Percentiles rank a stretch among this genome's conserved stretches.
Evolutionary conservation across 2,329 filamentous ascomycete species (phyloP).

Genomic region (Fusarium tanahbumbuense): DNA sequence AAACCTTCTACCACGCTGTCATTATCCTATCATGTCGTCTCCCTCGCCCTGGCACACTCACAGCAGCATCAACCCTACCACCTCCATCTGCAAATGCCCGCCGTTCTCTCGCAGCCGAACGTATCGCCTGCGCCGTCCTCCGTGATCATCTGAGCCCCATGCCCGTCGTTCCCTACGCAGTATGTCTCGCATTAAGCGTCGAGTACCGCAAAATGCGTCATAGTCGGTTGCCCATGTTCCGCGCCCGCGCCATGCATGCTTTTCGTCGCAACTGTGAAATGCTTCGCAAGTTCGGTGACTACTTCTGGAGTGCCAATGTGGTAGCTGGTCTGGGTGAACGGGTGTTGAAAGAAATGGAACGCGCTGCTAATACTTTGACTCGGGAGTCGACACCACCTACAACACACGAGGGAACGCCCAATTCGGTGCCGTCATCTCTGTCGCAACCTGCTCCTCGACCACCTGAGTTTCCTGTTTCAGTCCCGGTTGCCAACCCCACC

Average conservation of each 20-base stretch:
- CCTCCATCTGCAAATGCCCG: slow-evolving; percentile 65
- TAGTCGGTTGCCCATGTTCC: slow-evolving; percentile 68
- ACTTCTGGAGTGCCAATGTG: slow-evolving; percentile 68
- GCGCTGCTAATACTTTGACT: slow-evolving; percentile 61
- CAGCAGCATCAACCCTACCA: slow-evolving; percentile 57
- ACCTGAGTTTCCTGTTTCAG: slow-evolving; percentile 28
- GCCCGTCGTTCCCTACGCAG: slow-evolving; percentile 70
- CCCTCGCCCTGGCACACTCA: slow-evolving; percentile 54
- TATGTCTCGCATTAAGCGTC: slow-evolving; percentile 70
- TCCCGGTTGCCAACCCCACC: slow-evolving; percentile 41
- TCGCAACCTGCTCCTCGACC: slow-evolving; percentile 15
- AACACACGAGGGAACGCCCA: slow-evolving; percentile 38
- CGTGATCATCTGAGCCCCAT: slow-evolving; percentile 64
- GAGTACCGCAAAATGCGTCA: slow-evolving; percentile 74
- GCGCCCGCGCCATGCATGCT: slow-evolving; percentile 63
- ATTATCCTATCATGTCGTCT: slow-evolving; percentile 72
- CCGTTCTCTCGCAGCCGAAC: slow-evolving; percentile 67
- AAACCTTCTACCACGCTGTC: slow-evolving; percentile 73
- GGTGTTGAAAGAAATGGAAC: slow-evolving; percentile 67
- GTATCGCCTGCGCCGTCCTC: slow-evolving; percentile 66
- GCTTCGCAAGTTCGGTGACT: slow-evolving; percentile 63
- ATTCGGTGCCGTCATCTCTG: slow-evolving; percentile 34
- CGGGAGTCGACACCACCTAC: slow-evolving; percentile 50
- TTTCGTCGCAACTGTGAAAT: slow-evolving; percentile 67
- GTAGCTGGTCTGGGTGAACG: slow-evolving; percentile 66